These are phyloP conservation scores for Sapria himalayana DNA, from an alignment of 345 rosid genomes.

Conservation along the genomic window DNA sequence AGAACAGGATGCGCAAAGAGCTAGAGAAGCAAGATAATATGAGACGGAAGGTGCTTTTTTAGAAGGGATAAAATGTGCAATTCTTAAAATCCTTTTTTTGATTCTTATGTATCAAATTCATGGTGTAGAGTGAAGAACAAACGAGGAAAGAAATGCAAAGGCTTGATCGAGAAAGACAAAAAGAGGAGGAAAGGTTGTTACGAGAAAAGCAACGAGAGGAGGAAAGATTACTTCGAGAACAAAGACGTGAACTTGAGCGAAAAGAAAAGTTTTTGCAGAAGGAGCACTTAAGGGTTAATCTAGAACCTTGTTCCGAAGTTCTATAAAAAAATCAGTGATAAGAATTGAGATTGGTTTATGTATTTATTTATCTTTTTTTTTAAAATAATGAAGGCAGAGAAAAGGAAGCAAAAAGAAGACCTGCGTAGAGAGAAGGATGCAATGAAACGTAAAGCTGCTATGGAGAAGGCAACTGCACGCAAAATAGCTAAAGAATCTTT, in stretches of 20 bases:
- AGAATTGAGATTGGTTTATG: no score
- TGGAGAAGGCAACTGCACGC: conserved; percentile 96
- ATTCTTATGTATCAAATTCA: conserved; percentile 11
- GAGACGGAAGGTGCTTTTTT: conserved; percentile 48
- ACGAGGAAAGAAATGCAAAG: conserved; percentile 79
- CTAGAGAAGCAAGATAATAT: conserved; percentile 47
- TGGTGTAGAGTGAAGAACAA: conserved; percentile 63
- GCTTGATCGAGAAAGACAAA: conserved; percentile 82
- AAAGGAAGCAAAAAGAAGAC: conserved; percentile 70
- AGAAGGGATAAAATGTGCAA: conserved; percentile 5
- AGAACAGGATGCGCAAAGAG: conserved; percentile 45
- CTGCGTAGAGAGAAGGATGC: conserved; percentile 74
- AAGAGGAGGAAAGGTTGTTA: conserved; percentile 83
- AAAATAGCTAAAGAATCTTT: conserved; percentile 89
- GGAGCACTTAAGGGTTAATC: conserved; percentile 44
- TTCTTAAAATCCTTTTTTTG: conserved; percentile 2
- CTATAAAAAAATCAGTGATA: no score
- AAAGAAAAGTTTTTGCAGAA: conserved; percentile 78
- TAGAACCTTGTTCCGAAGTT: conserved; percentile 2
- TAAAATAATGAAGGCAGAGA: conserved; percentile 48
- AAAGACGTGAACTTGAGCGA: conserved; percentile 79
- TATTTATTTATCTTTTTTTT: conserved; percentile 2
- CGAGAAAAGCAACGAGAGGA: conserved; percentile 94
- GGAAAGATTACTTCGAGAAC: conserved; percentile 74
- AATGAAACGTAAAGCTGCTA: conserved; percentile 62